phyloP scores from a whole-genome alignment of 768 basidiomycete species.

The Mycena filopes region DNA sequence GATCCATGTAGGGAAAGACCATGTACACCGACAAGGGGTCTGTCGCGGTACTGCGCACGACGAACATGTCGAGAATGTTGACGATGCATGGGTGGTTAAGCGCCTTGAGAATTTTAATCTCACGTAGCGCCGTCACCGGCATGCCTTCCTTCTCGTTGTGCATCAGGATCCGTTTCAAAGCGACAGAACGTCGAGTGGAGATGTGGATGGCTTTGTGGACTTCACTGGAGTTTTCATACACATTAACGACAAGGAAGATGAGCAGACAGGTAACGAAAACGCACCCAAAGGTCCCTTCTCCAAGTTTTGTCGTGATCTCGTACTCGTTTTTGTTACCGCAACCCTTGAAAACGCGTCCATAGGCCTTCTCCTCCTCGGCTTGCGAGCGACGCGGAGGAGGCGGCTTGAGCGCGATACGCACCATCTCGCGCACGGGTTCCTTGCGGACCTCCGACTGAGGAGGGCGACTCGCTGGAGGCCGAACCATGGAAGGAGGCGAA shows the following conservation, averaged over 20 bases:
- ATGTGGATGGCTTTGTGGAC: slow-evolving; percentile 89
- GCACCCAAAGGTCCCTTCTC: slow-evolving; percentile 97
- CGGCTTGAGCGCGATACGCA: slow-evolving; percentile 45
- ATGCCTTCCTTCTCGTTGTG: slow-evolving; percentile 98
- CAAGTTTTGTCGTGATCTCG: slow-evolving; percentile 85
- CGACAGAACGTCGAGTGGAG: slow-evolving; percentile 71
- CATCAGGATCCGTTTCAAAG: slow-evolving; percentile 94
- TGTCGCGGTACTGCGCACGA: slow-evolving; percentile 77
- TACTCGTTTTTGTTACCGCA: slow-evolving; percentile 82
- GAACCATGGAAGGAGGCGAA: slow-evolving; percentile 54
- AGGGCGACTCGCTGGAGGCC: slow-evolving; percentile 33
- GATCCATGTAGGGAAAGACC: slow-evolving; percentile 99
- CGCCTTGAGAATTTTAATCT: slow-evolving; percentile 96
- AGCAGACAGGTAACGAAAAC: slow-evolving; percentile 1
- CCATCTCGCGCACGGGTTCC: slow-evolving; percentile 33
- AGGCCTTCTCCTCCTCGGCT: slow-evolving; percentile 74
- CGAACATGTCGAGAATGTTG: slow-evolving; percentile 92
- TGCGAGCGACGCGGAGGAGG: slow-evolving; percentile 60
- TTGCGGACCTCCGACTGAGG: slow-evolving; percentile 26
- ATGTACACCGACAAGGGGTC: slow-evolving; percentile 91
- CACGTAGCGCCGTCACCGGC: slow-evolving; percentile 95
- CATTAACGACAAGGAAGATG: slow-evolving; percentile 1
- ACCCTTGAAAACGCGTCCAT: slow-evolving; percentile 74
- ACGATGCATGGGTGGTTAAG: slow-evolving; percentile 89
- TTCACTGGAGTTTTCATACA: slow-evolving; percentile 63